Evolutionary conservation across 1,284 basidiomycete species (phyloP).

Genomic region (Cryptococcus depauperatus): DNA sequence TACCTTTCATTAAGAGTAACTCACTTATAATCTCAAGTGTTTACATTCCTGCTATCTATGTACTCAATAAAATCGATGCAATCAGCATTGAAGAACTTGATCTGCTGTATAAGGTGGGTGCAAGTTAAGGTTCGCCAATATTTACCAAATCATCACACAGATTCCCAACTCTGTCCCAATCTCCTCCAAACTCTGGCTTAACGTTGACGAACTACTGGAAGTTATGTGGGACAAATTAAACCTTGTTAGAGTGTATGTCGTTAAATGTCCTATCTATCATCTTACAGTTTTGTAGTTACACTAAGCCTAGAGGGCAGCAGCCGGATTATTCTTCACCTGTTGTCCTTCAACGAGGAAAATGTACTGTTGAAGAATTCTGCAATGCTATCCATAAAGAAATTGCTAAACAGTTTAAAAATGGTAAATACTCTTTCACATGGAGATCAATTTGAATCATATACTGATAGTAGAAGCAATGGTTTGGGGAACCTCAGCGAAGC

Average conservation of each 20-base stretch:
- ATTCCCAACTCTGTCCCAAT: conserved; percentile 95
- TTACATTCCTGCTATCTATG: conserved; percentile 86
- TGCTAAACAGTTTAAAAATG: conserved; percentile 42
- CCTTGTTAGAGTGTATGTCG: conserved; percentile 67
- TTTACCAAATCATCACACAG: conserved; percentile 16
- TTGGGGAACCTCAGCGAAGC: conserved; percentile 67
- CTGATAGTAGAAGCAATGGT: conserved; percentile 47
- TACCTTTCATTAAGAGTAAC: neutral
- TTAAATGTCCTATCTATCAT: neutral
- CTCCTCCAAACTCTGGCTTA: conserved; percentile 76
- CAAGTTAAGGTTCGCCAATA: neutral
- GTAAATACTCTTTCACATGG: conserved; percentile 6
- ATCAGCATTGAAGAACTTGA: conserved; percentile 99
- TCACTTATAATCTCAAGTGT: conserved; percentile 52
- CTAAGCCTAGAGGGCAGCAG: conserved; percentile 80
- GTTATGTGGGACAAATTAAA: conserved; percentile 83
- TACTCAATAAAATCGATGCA: conserved; percentile 79
- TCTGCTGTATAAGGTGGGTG: conserved; percentile 56
- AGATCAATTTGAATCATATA: neutral
- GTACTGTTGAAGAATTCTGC: conserved; percentile 83
- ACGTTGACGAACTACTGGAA: conserved; percentile 89
- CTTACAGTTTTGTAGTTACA: conserved; percentile 51
- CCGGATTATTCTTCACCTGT: conserved; percentile 73
- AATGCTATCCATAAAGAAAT: conserved; percentile 50
- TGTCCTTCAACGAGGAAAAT: conserved; percentile 56